Evolutionary conservation across 371 early-diverging fungal genomes (phyloP), one percentile per base, ranked within the genome.

Genomic region (Chytridium lagenaria): DNA sequence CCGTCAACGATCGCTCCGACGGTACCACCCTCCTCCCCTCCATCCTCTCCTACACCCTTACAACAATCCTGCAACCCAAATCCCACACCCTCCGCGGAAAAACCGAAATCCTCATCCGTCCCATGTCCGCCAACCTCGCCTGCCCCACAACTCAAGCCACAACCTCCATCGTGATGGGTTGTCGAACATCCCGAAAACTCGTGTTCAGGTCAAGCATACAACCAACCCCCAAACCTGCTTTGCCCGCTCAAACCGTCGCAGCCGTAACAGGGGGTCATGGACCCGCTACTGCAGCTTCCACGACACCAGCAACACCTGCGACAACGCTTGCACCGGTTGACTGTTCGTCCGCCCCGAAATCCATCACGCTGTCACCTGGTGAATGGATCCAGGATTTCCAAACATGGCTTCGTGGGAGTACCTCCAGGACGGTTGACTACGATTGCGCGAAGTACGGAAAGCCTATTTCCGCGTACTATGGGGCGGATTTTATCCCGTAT

Each of bases 381-480:
- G 22, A 26, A 28, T 78, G 73, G 72, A 49, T 75, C 7, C 69
- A 71, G 1, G 68, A 73, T 37, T 75, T 44, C 26, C 22, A 57
- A n/a, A 70, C 44, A 2, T 50, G 49, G 52, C 10, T 59, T 7
- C 59, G 74, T 1, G 51, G 72, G 1, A 37, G n/a, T 26, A 51
- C 50, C 26, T 37, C 61, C 12, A 69, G 52, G 36, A 31, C 33
- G 50, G 44, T 72, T 2, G n/a, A 57, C 1, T 73, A 79, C 63
- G 67, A 75, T 57, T 79, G 76, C 64, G 28, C 69, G 7, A 12
- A 22, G 30, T 76, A 44, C 49, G 74, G 75, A 5, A 44, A 26
- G 16, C 65, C 67, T 34, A 50, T 75, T 5, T 30, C 50, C 30
- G 57, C 44, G 30, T 81, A 55, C 36, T 81, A 81, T 63, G 75